Conservation (phyloP, 1,284 basidiomycete genomes). For the Tilletiopsis washingtonensis region DNA sequence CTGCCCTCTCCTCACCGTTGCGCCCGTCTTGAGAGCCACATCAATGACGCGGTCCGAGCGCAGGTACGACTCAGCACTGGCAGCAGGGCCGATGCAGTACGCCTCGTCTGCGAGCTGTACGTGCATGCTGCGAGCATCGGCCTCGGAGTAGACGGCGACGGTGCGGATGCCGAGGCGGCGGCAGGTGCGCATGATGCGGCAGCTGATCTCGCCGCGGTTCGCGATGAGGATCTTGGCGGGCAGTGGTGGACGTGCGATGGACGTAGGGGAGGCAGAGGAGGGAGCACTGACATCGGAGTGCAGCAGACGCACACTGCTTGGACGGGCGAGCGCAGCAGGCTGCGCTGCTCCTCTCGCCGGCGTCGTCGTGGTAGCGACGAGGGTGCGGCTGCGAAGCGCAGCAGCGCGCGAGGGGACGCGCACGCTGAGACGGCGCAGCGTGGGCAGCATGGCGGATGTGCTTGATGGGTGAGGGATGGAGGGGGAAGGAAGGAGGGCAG, state of each 20-base stretch:
- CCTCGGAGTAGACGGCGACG: constrained; percentile 82
- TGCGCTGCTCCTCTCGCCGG: no score
- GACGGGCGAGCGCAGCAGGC: no score
- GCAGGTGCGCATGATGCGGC: constrained; percentile 83
- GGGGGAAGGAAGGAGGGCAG: no score
- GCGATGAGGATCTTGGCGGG: constrained; percentile 37
- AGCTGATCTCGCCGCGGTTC: constrained; percentile 82
- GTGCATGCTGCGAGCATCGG: constrained; percentile 69
- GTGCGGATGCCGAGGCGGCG: constrained; percentile 76
- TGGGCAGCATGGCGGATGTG: no score
- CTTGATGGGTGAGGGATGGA: no score
- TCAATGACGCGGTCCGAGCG: constrained; percentile 80
- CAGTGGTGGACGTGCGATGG: constrained; percentile 8
- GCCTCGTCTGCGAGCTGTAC: constrained; percentile 74
- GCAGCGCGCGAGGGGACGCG: no score
- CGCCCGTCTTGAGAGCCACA: constrained; percentile 68
- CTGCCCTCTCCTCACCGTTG: constrained; percentile 57
- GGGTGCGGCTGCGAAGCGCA: no score
- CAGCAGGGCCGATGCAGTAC: constrained; percentile 82
- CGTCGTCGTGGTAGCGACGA: no score
- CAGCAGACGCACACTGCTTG: no score
- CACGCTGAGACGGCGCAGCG: no score
- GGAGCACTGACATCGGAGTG: no score
- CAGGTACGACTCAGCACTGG: constrained; percentile 78
- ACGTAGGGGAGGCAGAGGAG: neutral